Evolutionary conservation across 768 basidiomycete species (phyloP), one percentile per base, ranked within the genome.

Genomic region (Boletus tylopilopsis): DNA sequence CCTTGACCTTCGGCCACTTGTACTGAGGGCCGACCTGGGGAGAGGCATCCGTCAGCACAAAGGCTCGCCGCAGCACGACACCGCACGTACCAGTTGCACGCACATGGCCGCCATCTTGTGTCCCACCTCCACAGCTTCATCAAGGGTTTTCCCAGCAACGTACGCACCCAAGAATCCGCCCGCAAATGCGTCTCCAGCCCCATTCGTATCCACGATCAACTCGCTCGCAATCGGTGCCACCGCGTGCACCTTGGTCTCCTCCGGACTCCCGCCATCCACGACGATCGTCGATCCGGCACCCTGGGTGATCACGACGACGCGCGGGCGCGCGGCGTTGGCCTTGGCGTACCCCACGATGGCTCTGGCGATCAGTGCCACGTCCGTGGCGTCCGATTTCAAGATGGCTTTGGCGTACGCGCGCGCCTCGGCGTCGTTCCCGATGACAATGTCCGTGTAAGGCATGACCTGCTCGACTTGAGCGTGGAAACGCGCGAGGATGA

Each of bases 151-250:
- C 12, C 92, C 94, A 34, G 79, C 68, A 44, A 90, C 84, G 47
- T 81, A 76, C 2, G 87, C 95, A 43, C 91, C 96, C 45, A 97
- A 70, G 79, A 98, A 94, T 33, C 90, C 96, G 50, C 95, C 96
- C 21, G 94, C 93, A 61, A 99, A 98, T 36, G 91, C 92, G 67
- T 99, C 95, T 37, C 96, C 96, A 19, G 96, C 96, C 43, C 91
- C 96, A 69, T 99, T 99, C 42, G 96, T 98, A 67, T 99, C 96
- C 50, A 96, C 86, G 58, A 96, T 94, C 68, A 84, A 61, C 34
- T 73, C 77, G 45, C 77, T 75, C 40, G 64, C 58, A 50, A 95
- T 72, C 33, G 76, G 71, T 44, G 72, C 64, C 42, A 95, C 90
- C 5, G 72, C 49, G 68, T 74, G 86, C 15, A 72, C 60, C 71